Evolutionary conservation across 2,329 filamentous ascomycete species (phyloP), one percentile per base, ranked within the genome.

Genomic region (Pseudomassariella vexata): DNA sequence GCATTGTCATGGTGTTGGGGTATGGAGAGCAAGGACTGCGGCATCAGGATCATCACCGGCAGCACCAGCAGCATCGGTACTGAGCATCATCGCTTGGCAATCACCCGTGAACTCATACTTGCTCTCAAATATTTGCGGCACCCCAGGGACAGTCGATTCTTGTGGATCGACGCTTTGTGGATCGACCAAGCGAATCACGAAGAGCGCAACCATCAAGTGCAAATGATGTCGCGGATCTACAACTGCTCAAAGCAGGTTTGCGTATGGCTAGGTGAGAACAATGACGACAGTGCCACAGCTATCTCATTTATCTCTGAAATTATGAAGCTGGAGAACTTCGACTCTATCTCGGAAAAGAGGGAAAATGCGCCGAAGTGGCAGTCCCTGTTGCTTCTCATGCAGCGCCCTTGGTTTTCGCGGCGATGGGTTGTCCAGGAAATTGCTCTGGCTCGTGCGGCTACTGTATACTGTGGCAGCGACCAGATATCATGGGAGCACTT

Each of bases 381-480:
- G 3, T 45, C 53, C 1, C 30, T 66, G 1, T 38, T 59, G 3
- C 34, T 40, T 6, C 37, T 65, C 3, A 63, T 66, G 46, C 45
- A 56, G 29, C 43, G 60, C 7, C 42, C 46, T 3, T 66, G 62
- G 52, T 63, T 62, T 36, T 56, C 50, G 25, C 45, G 60, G 4
- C 52, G 60, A 0, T 65, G 62, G 63, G 56, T 66, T 2, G 52
- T 66, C 0, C 62, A 66, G 39, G 63, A 65, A 39, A 53, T 66
- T 10, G 52, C 55, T 1, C 46, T 60, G 17, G 59, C 61, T 0
- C 40, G 38, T 18, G 38, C 41, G 4, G 56, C 55, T 5, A 46
- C 38, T 4, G 45, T 68, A 0, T 54, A 57, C 27, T 65, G 62
- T 38, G 63, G 62, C 2, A 22, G 36, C 1, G 47, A 60, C 4